Evolutionary conservation across 129 eudicot species (phyloP).

Genomic region (Flaveria sonorensis): DNA sequence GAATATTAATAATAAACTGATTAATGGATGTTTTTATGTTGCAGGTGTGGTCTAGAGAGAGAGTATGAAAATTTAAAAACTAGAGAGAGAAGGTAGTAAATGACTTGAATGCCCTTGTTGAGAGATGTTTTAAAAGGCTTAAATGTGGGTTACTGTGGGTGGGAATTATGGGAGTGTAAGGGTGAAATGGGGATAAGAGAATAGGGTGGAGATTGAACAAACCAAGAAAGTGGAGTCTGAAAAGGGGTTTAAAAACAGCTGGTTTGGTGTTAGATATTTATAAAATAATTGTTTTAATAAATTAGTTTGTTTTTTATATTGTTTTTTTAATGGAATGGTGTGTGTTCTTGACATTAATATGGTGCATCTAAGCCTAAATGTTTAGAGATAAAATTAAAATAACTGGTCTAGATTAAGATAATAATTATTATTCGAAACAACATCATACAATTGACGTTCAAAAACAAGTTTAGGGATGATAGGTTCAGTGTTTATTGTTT

Average conservation of each 20-base stretch:
- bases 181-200: constrained; percentile 28
- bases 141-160: not conserved
- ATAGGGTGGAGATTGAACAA: not conserved
- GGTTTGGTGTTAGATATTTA: not conserved
- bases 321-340: not conserved
- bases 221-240: constrained; percentile 38
- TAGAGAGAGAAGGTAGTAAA: not conserved
- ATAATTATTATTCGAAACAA: too few relatives aligned
- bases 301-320: not conserved
- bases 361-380: too few relatives aligned
- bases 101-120: constrained; percentile 20
- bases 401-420: too few relatives aligned
- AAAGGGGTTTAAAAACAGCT: constrained; percentile 24
- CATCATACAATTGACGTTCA: too few relatives aligned
- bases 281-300: not conserved
- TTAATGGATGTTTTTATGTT: constrained; percentile 36
- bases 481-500: too few relatives aligned
- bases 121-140: not conserved
- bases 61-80: constrained; percentile 8
- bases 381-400: too few relatives aligned
- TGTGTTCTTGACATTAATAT: not conserved
- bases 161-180: not conserved
- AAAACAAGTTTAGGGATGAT: too few relatives aligned
- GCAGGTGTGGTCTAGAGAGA: constrained; percentile 35
- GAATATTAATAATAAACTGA: constrained; percentile 18